Conservation (phyloP, 108 stramenopile species). For the Cyclotella atomus region DNA sequence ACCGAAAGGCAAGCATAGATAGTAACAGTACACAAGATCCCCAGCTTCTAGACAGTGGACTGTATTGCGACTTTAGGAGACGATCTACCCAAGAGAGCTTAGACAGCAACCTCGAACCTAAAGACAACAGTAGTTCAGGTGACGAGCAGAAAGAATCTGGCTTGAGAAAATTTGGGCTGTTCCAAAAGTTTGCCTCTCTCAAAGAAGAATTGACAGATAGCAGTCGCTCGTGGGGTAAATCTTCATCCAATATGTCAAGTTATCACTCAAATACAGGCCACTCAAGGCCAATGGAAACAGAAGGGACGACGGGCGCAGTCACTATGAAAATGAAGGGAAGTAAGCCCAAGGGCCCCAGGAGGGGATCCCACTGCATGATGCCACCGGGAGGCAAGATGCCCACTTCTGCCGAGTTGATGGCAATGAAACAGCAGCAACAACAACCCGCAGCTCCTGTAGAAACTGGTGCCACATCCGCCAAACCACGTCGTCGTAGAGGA, state of each 20-base stretch:
- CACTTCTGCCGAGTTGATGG: constrained; percentile 22
- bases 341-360: not conserved
- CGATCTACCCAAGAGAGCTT: not conserved
- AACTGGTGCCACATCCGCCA: constrained; percentile 1
- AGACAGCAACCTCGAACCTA: not conserved
- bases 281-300: not conserved
- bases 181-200: not conserved
- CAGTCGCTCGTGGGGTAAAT: not conserved
- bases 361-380: constrained; percentile 12
- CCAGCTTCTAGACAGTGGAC: constrained; percentile 16
- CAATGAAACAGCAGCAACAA: not conserved
- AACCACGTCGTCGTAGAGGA: constrained; percentile 34
- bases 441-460: not conserved
- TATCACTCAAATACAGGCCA: not conserved
- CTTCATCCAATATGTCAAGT: not conserved
- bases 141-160: no score
- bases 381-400: constrained; percentile 5
- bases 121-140: no score
- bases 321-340: constrained; percentile 5
- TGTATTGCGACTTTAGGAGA: constrained; percentile 23
- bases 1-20: constrained; percentile 1
- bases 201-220: not conserved
- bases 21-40: constrained; percentile 7
- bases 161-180: no score
- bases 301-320: not conserved